Evolutionary conservation across 129 eudicot species (phyloP), one percentile per base, ranked within the genome.

Genomic region (Centaurea solstitialis): DNA sequence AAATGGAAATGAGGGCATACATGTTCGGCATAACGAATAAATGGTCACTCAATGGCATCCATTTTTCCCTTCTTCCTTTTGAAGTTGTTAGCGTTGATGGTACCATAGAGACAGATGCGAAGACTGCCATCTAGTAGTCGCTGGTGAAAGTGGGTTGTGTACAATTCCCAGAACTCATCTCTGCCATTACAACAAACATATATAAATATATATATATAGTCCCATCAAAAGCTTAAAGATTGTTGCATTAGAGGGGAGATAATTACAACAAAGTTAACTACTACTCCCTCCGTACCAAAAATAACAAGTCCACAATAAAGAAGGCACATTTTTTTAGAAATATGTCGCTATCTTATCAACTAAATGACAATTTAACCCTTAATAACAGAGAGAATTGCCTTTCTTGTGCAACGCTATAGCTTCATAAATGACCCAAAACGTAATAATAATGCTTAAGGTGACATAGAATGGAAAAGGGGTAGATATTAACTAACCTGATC

Each of bases 111-210:
- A 82, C 97, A 92, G 69, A 94, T 81, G 5, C 94, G 94, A 57
- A 94, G 81, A 78, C 84, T 77, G 57, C 98, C 97, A 75, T 87
- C 70, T 8, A 94, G 74, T 24, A 94, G 68, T 79, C 88, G 84
- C 74, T 85, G 88, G 79, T 94, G 97, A 75, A 92, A 88, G 75
- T 86, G 84, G 79, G 86, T 86, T 79, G 82, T 89, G 78, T 94
- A 94, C 85, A 94, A 78, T 75, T 90, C 94, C 98, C 98, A 94
- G 68, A 94, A 94, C 79, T 94, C 98, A 41, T 94, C 96, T 68
- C 98, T 94, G 93, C 57, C 57, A 64, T 47, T 21, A 79, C 11
- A 18, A 65, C 15, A 70, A 69, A 70, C 39, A 43, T 10, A 68
- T 35, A 74, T 24, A 76, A 17, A 26, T 26, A 26, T 26, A 43